phyloP scores from a whole-genome alignment of 306 rosid species.

The Coriaria nepalensis region DNA sequence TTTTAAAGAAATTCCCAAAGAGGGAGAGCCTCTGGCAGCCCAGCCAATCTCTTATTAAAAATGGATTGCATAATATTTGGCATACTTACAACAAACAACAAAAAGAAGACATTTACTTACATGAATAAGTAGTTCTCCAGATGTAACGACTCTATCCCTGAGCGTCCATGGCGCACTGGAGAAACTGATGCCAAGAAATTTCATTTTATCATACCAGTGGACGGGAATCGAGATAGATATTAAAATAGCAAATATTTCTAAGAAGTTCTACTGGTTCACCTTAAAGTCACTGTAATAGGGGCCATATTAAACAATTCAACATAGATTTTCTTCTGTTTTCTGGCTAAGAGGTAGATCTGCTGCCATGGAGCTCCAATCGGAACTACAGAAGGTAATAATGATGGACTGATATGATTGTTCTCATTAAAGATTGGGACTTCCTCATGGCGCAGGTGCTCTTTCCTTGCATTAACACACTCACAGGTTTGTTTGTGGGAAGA shows the following conservation, averaged over 20 bases:
- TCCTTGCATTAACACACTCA: constrained; percentile 25
- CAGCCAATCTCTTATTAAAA: no score
- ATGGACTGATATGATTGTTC: constrained; percentile 19
- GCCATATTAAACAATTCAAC: constrained; percentile 74
- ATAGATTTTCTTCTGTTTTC: constrained; percentile 80
- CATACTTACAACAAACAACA: background rate
- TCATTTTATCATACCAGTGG: constrained; percentile 14
- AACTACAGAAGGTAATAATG: constrained; percentile 54
- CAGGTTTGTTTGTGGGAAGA: constrained; percentile 21
- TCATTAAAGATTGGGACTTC: constrained; percentile 26
- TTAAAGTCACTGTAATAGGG: constrained; percentile 70
- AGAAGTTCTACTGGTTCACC: constrained; percentile 28
- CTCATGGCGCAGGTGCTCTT: constrained; percentile 20
- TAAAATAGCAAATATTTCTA: constrained; percentile 1
- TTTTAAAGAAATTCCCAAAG: no score
- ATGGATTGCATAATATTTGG: no score
- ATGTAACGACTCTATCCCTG: constrained; percentile 47
- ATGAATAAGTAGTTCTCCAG: constrained; percentile 70
- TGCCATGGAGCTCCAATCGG: constrained; percentile 99
- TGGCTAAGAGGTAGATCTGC: constrained; percentile 70
- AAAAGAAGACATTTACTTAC: constrained; percentile 30
- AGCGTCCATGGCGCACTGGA: constrained; percentile 94
- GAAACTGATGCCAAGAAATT: constrained; percentile 46
- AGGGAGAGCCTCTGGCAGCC: no score
- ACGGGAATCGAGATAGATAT: constrained; percentile 13